Percentiles rank a stretch among this genome's conserved stretches.
phyloP scores from a whole-genome alignment of 176 grass and related monocot genomes.

The Bothriochloa decipiens region DNA sequence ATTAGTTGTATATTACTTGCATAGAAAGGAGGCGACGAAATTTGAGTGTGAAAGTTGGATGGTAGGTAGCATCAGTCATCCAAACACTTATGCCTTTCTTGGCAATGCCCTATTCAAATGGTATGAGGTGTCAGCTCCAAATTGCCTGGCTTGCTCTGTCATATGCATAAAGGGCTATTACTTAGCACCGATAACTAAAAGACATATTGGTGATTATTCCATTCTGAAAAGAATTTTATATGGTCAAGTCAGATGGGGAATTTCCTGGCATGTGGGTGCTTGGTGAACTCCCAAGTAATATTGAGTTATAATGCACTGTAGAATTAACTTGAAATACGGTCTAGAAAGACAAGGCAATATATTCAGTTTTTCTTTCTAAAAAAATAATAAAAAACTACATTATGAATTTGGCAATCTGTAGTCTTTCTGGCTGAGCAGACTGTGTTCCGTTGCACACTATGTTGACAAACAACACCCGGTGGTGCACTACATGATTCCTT shows the following conservation, averaged over 20 bases:
- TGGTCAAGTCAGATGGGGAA: constrained; percentile 11
- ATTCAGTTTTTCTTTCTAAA: neutral
- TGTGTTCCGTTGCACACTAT: constrained; percentile 16
- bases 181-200: constrained; percentile 2
- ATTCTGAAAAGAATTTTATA: neutral
- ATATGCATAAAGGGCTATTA: neutral
- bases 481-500: neutral
- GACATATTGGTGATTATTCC: neutral
- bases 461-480: neutral
- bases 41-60: neutral
- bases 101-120: neutral
- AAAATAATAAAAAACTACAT: too few species aligned
- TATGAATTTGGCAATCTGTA: too few species aligned
- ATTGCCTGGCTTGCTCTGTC: neutral
- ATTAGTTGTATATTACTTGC: constrained; percentile 7
- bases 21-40: neutral
- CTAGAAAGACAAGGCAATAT: neutral
- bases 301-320: neutral
- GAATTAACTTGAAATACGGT: neutral
- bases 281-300: neutral
- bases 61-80: neutral
- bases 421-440: neutral
- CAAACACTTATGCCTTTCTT: neutral
- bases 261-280: neutral
- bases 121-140: neutral